A percentile compares a stretch with the other conserved stretches of the same genome.
These are phyloP conservation scores for Uronychia setigera DNA, from an alignment of 73 alveolate genomes.

Conservation along the genomic window DNA sequence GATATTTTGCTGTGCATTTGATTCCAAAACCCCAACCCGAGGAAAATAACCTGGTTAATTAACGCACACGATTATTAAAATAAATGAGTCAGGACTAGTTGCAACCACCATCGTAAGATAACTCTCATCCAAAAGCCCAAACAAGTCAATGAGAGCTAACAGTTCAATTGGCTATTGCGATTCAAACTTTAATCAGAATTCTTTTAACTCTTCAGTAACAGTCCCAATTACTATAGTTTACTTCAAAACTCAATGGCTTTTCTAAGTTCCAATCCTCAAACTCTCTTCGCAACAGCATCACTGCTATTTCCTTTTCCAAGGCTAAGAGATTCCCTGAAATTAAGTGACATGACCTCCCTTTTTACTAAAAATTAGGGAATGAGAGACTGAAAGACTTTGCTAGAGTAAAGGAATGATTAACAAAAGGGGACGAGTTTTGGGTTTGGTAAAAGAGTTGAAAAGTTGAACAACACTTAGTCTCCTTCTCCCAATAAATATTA, in stretches of 20 bases:
- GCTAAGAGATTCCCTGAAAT: background rate
- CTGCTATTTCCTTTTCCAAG: background rate
- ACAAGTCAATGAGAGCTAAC: too few relatives aligned
- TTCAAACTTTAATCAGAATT: too few relatives aligned
- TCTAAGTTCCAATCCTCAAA: background rate
- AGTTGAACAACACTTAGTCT: background rate
- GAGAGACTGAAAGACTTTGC: background rate
- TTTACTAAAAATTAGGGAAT: too few relatives aligned
- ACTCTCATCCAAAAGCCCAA: too few relatives aligned
- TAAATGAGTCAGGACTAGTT: too few relatives aligned
- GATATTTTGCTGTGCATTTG: background rate
- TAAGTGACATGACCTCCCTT: background rate
- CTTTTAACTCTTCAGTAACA: too few relatives aligned
- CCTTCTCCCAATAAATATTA: background rate
- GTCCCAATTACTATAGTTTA: background rate
- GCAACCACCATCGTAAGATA: too few relatives aligned
- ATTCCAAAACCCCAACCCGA: background rate
- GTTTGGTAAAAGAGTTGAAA: background rate
- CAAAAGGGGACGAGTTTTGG: background rate
- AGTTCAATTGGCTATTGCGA: too few relatives aligned
- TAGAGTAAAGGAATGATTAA: background rate
- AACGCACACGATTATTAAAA: too few relatives aligned
- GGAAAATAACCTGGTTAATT: too few relatives aligned
- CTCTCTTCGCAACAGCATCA: background rate
- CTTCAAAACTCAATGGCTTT: background rate